Conservation (phyloP, 2,329 filamentous ascomycete species). For the Sarocladium brachiariae region DNA sequence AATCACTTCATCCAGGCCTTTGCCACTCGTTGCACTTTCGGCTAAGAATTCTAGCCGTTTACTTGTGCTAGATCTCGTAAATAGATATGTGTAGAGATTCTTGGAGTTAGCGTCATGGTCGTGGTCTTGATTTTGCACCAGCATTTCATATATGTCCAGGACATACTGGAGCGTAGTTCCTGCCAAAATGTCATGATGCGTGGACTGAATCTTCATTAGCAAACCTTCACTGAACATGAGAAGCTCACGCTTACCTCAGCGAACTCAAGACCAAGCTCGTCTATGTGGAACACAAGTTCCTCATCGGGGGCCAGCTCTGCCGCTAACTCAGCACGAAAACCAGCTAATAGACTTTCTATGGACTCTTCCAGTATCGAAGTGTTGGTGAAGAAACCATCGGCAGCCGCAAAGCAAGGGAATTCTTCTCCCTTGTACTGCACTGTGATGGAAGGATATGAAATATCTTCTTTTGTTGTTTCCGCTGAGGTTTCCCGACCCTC, state of each 20-base stretch:
- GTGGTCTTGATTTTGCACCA: constrained; percentile 37
- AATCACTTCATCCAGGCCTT: constrained; percentile 33
- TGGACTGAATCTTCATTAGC: constrained; percentile 28
- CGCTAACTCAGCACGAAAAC: constrained; percentile 38
- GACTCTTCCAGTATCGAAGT: constrained; percentile 33
- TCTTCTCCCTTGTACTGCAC: constrained; percentile 38
- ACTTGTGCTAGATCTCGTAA: constrained; percentile 31
- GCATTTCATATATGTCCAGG: constrained; percentile 34
- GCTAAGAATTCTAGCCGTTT: constrained; percentile 33
- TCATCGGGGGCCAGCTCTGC: constrained; percentile 38
- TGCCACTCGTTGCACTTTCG: constrained; percentile 35
- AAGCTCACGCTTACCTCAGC: constrained; percentile 33
- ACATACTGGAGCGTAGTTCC: constrained; percentile 33
- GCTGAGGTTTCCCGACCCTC: constrained; percentile 3
- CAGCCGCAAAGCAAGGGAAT: constrained; percentile 33
- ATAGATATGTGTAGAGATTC: constrained; percentile 35
- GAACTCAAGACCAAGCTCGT: constrained; percentile 47
- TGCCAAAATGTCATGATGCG: constrained; percentile 25
- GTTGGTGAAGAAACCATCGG: constrained; percentile 39
- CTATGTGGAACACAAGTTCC: constrained; percentile 44
- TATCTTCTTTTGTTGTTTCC: constrained; percentile 8
- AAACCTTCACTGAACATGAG: not conserved
- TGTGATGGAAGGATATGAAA: constrained; percentile 29
- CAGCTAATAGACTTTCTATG: constrained; percentile 36
- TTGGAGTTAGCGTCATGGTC: constrained; percentile 22